A percentile compares a stretch with the other conserved stretches of the same genome.
phyloP scores from a whole-genome alignment of 305 asterid species.

The Fraxinus albicans region DNA sequence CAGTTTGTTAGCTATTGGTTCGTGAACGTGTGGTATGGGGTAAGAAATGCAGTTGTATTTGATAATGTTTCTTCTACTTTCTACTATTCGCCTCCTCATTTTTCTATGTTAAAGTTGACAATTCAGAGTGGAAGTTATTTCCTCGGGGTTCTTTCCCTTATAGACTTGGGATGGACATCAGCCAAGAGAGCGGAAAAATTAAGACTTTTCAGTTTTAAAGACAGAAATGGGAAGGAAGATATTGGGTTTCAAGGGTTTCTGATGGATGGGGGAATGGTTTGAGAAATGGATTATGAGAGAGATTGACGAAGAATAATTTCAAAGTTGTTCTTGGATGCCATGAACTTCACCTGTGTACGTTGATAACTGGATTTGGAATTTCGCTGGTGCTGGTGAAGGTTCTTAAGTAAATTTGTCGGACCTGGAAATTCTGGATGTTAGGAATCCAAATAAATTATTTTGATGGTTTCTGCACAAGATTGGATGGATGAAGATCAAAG shows the following conservation, averaged over 20 bases:
- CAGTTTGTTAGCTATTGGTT: neutral
- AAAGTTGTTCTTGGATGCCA: neutral
- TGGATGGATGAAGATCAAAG: conserved; percentile 1
- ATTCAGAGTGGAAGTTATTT: neutral
- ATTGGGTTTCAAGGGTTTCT: neutral
- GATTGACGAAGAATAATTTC: neutral
- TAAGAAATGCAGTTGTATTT: neutral
- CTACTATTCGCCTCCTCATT: neutral
- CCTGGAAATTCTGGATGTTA: conserved; percentile 7
- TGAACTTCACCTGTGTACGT: neutral
- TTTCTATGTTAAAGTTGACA: neutral
- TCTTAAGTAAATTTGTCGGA: neutral
- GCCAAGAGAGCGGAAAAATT: neutral
- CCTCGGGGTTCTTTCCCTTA: neutral
- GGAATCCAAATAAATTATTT: conserved; percentile 1
- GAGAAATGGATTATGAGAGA: conserved; percentile 2
- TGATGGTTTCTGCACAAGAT: neutral
- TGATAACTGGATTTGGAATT: neutral
- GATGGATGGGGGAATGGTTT: neutral
- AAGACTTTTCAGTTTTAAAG: neutral
- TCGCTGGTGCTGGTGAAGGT: neutral
- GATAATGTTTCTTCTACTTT: neutral
- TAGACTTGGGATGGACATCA: neutral
- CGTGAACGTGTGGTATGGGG: neutral
- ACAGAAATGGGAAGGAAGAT: conserved; percentile 4